phyloP scores from a whole-genome alignment of 2,329 filamentous ascomycete genomes.

The Aspergillus sp. region DNA sequence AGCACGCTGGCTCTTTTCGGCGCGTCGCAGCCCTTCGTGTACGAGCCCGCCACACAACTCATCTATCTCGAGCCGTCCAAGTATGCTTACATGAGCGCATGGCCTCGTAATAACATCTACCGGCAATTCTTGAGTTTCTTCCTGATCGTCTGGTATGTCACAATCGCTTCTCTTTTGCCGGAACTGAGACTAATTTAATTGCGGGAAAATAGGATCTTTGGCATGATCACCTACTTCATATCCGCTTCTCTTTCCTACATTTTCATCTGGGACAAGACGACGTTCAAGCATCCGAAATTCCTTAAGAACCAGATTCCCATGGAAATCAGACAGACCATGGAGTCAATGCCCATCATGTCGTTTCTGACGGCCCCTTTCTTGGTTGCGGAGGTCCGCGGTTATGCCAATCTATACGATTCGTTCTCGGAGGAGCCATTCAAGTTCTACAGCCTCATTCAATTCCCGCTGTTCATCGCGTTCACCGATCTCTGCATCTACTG shows the following conservation, averaged over 20 bases:
- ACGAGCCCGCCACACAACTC: slow-evolving; percentile 63
- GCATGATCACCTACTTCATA: slow-evolving; percentile 70
- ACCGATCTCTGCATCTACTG: slow-evolving; percentile 86
- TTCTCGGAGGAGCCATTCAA: slow-evolving; percentile 62
- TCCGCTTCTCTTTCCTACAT: slow-evolving; percentile 74
- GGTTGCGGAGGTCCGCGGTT: slow-evolving; percentile 71
- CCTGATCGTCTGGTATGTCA: slow-evolving; percentile 19
- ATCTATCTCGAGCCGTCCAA: slow-evolving; percentile 18
- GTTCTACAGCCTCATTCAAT: slow-evolving; percentile 72
- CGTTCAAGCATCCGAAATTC: slow-evolving; percentile 81
- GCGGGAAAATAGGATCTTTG: slow-evolving; percentile 61
- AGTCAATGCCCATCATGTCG: slow-evolving; percentile 71
- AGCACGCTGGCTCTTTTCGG: slow-evolving; percentile 48
- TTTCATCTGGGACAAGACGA: slow-evolving; percentile 84
- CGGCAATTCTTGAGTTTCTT: slow-evolving; percentile 23
- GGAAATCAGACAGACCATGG: slow-evolving; percentile 71
- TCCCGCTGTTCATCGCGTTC: slow-evolving; percentile 77
- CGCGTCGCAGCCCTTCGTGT: slow-evolving; percentile 41
- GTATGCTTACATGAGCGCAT: slow-evolving; percentile 20
- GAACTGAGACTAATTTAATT: background rate
- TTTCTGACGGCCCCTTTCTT: slow-evolving; percentile 73
- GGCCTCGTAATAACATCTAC: slow-evolving; percentile 22
- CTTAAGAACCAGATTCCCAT: slow-evolving; percentile 82
- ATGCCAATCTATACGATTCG: slow-evolving; percentile 76
- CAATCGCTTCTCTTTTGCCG: background rate